Percentiles rank a stretch among this genome's conserved stretches.
Conservation (phyloP, 345 rosid species). For the Lumnitzera racemosa region DNA sequence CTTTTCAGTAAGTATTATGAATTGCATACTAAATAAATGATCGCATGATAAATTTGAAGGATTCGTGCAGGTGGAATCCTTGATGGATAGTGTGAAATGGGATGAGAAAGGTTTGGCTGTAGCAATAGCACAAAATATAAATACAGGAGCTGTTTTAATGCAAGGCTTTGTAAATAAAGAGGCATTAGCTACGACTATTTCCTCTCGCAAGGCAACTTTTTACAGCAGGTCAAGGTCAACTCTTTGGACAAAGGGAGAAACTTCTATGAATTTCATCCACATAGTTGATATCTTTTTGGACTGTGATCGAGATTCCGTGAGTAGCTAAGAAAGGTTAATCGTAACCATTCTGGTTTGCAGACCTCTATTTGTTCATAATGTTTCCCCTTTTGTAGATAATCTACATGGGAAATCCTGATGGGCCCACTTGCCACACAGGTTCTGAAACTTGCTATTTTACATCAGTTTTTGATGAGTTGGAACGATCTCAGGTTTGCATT, state of each 20-base stretch:
- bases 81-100: conserved; percentile 72
- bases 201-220: conserved; percentile 80
- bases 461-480: conserved; percentile 36
- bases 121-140: conserved; percentile 90
- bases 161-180: conserved; percentile 89
- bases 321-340: conserved; percentile 7
- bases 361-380: neutral
- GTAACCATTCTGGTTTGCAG: too few relatives aligned
- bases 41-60: neutral
- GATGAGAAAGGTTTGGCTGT: conserved; percentile 94
- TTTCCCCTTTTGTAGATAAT: conserved; percentile 48
- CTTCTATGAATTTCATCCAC: conserved; percentile 78
- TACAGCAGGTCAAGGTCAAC: conserved; percentile 80
- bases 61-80: conserved; percentile 47
- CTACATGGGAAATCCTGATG: conserved; percentile 87
- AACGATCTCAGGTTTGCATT: conserved; percentile 40
- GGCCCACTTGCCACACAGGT: conserved; percentile 95
- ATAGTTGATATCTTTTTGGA: conserved; percentile 68
- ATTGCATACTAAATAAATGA: neutral
- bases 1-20: neutral
- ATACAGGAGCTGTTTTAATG: conserved; percentile 84
- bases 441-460: conserved; percentile 82
- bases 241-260: conserved; percentile 92
- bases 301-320: conserved; percentile 81
- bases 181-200: conserved; percentile 61